These are phyloP conservation scores for Musa troglodytarum DNA, from an alignment of 176 grass and related monocot genomes.

Conservation along the genomic window DNA sequence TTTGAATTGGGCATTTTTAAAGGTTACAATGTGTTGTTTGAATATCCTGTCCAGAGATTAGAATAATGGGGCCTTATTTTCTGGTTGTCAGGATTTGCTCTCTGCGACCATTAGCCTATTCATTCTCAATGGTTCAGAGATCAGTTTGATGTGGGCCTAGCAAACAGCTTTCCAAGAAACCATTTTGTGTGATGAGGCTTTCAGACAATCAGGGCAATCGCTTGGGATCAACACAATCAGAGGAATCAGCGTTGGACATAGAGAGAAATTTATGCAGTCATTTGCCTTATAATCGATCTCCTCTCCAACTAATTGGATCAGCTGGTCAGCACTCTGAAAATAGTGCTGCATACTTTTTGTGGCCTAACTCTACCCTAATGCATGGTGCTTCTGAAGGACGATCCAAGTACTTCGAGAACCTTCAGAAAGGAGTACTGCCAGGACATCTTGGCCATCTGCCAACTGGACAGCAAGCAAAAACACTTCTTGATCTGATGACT, in stretches of 20 bases:
- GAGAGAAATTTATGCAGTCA: slow-evolving; percentile 46
- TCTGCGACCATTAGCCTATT: background rate
- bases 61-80: slow-evolving; percentile 5
- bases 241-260: slow-evolving; percentile 54
- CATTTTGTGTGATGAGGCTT: slow-evolving; percentile 42
- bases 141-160: slow-evolving; percentile 2
- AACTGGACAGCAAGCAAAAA: slow-evolving; percentile 74
- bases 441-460: slow-evolving; percentile 56
- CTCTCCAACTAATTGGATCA: slow-evolving; percentile 61
- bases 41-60: background rate
- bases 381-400: slow-evolving; percentile 72
- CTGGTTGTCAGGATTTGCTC: slow-evolving; percentile 3
- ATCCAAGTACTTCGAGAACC: slow-evolving; percentile 90
- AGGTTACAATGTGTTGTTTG: background rate
- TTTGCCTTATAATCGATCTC: slow-evolving; percentile 32
- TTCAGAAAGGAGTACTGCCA: slow-evolving; percentile 76
- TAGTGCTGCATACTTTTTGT: slow-evolving; percentile 77
- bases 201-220: slow-evolving; percentile 41
- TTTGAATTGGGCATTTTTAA: background rate
- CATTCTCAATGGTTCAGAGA: background rate
- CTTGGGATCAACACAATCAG: slow-evolving; percentile 44
- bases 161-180: slow-evolving; percentile 8
- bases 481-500: slow-evolving; percentile 89
- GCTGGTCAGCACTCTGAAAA: slow-evolving; percentile 57
- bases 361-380: slow-evolving; percentile 71